Percentiles rank a stretch among this genome's conserved stretches.
phyloP scores from a whole-genome alignment of 208 protist species.

The Tetramitus jugosus region DNA sequence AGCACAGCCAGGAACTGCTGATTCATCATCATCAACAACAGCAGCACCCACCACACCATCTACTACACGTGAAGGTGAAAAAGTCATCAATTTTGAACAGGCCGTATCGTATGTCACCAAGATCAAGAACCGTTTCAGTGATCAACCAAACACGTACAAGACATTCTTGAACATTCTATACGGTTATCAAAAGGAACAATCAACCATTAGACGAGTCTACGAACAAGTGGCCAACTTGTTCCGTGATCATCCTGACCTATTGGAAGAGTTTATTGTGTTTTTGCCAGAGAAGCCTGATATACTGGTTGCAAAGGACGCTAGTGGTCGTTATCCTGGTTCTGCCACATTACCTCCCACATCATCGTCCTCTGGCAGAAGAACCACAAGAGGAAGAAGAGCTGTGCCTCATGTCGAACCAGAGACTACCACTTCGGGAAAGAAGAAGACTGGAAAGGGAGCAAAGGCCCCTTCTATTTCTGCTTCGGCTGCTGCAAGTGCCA shows the following conservation, averaged over 20 bases:
- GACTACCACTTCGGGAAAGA: not conserved
- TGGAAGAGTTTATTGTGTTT: slow-evolving; percentile 64
- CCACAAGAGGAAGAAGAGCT: not conserved
- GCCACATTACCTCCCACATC: not conserved
- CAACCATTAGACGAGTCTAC: slow-evolving; percentile 58
- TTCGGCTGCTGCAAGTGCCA: not conserved
- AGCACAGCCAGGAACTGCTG: slow-evolving; percentile 2
- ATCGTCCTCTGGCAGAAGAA: not conserved
- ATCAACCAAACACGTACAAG: slow-evolving; percentile 56
- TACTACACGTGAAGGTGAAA: no score
- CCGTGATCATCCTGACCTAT: slow-evolving; percentile 48
- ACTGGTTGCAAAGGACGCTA: not conserved
- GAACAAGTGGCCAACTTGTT: slow-evolving; percentile 56
- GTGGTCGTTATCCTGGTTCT: not conserved
- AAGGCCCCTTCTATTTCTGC: not conserved
- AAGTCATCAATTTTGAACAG: slow-evolving; percentile 15
- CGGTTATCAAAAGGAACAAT: slow-evolving; percentile 61
- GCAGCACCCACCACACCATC: not conserved
- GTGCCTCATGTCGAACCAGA: not conserved
- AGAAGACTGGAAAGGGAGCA: not conserved
- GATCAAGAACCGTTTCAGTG: slow-evolving; percentile 41
- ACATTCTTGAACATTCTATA: slow-evolving; percentile 68
- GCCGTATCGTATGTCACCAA: slow-evolving; percentile 10
- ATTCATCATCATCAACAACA: not conserved
- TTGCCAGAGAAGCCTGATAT: slow-evolving; percentile 39